phyloP scores from a whole-genome alignment of 2,329 filamentous ascomycete species.

The Cladorrhinum sp. region DNA sequence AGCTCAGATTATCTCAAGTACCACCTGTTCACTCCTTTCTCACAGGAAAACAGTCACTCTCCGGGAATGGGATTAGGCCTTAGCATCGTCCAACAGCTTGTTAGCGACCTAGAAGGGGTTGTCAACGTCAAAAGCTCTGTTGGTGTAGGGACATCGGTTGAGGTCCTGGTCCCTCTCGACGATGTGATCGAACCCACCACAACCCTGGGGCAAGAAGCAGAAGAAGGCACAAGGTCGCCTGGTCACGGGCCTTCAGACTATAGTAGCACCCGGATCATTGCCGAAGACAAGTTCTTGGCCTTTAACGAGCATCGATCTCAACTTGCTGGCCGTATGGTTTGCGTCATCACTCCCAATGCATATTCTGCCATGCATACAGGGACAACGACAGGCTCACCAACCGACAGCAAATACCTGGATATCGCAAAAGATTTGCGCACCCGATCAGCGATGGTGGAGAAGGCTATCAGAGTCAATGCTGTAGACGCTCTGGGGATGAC shows the following conservation, averaged over 20 bases:
- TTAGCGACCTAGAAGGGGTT: slow-evolving; percentile 54
- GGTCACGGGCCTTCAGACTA: not conserved
- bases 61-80: slow-evolving; percentile 63
- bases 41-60: slow-evolving; percentile 59
- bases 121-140: slow-evolving; percentile 53
- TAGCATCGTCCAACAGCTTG: slow-evolving; percentile 60
- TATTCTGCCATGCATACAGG: not conserved
- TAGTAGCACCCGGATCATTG: not conserved
- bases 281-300: not conserved
- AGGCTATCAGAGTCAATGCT: slow-evolving; percentile 17
- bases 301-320: not conserved
- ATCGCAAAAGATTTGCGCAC: slow-evolving; percentile 5
- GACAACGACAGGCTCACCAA: not conserved
- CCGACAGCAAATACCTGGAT: not conserved
- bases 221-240: not conserved
- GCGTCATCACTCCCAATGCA: slow-evolving; percentile 17
- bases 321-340: slow-evolving; percentile 13
- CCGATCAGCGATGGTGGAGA: slow-evolving; percentile 17
- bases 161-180: slow-evolving; percentile 20
- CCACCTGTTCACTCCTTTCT: slow-evolving; percentile 60
- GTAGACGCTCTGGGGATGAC: slow-evolving; percentile 17
- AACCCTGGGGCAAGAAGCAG: not conserved
- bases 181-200: not conserved
- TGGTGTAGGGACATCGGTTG: slow-evolving; percentile 32
- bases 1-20: slow-evolving; percentile 58